phyloP scores from a whole-genome alignment of 805 yeast genomes.

The Saturnispora diversa region DNA sequence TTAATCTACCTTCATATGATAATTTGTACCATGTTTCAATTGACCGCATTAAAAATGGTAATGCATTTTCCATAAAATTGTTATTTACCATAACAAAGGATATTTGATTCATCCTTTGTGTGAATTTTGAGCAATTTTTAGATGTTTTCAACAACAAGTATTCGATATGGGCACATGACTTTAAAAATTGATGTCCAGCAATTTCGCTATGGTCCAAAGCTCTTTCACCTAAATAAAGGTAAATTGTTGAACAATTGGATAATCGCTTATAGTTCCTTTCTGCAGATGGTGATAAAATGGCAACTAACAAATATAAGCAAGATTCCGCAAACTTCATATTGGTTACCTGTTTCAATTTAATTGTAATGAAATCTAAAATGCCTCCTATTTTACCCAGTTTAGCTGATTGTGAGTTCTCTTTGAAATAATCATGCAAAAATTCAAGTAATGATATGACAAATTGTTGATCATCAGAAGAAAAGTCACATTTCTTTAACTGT shows the following conservation, averaged over 20 bases:
- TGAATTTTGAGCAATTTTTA: not conserved
- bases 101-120: constrained; percentile 9
- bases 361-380: constrained; percentile 20
- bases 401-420: not conserved
- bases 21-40: constrained; percentile 5
- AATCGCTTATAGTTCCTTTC: constrained; percentile 30
- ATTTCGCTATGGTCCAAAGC: too few species aligned
- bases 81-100: constrained; percentile 1
- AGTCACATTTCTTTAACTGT: not conserved
- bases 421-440: not conserved
- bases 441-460: not conserved
- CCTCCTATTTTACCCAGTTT: not conserved
- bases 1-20: not conserved
- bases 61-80: not conserved
- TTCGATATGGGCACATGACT: constrained; percentile 29
- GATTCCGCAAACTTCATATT: too few species aligned
- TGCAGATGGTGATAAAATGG: not conserved
- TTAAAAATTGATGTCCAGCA: constrained; percentile 19
- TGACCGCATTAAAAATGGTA: constrained; percentile 4
- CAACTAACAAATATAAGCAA: not conserved
- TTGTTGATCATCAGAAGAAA: constrained; percentile 1
- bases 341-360: constrained; percentile 16
- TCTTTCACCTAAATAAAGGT: constrained; percentile 37
- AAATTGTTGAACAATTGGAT: constrained; percentile 39
- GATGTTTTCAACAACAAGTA: constrained; percentile 16